Base-by-base conservation (phyloP, 345 rosid species). In the Arabidopsis arenosa region DNA sequence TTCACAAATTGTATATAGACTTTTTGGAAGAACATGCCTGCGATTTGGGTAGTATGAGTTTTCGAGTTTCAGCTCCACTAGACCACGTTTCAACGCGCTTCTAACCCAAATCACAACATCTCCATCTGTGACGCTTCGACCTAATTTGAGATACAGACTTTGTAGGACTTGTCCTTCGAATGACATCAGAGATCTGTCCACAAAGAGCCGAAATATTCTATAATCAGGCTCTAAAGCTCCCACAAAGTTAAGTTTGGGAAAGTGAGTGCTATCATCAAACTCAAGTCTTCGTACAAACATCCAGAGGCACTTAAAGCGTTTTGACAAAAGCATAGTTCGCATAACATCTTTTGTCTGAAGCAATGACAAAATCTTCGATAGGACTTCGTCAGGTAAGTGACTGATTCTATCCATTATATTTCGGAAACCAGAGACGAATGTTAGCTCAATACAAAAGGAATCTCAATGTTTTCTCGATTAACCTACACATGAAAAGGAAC, bases 141-240 rank as follows among this genome's bases (percentile, higher is more conserved):
- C 12, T n/a, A 68, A 15, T 26, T 26, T 68, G 12, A 68, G 63
- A 68, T 41, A 2, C 40, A 68, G 10, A 40, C 39, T 68, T 10
- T 41, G 52, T 39, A 54, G 28, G 28, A 14, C 6, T 28, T 54
- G 63, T 41, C 73, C 62, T 54, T 54, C 63, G 6, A 36, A 11
- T 28, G 63, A 54, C 63, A 68, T 54, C 15, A 68, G 14, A 5
- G 52, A 54, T 40, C 73, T 68, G 52, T 68, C 73, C 28, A 68
- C 63, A 13, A 68, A 41, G 11, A 21, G 39, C 4, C 51, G 13
- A 28, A 45, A 45, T 2, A 6, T 26, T 6, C 40, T 14, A 53
- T 9, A 40, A 23, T 54, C 12, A 51, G 36, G 48, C 35, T 37
- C 61, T 52, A 5, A 3, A 37, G 21, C 1, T 67, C 32, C 7